Base-by-base conservation (phyloP, 2,329 filamentous ascomycete genomes). In the Pseudovirgaria hyperparasitica region DNA sequence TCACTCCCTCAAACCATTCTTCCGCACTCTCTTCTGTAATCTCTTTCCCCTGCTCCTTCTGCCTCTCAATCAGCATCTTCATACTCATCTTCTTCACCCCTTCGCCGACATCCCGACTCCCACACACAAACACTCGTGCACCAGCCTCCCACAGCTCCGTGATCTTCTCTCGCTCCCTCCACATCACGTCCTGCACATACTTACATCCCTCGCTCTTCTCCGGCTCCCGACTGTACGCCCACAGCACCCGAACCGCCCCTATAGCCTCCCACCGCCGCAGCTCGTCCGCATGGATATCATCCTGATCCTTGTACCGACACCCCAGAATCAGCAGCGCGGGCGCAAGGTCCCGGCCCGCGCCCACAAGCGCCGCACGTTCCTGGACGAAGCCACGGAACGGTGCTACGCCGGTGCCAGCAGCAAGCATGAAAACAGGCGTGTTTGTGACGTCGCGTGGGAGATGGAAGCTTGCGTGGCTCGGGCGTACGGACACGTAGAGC, bases 271-370 rank as follows among this genome's bases (percentile, higher is more conserved):
- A 84, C 5, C 43, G 46, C 9, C 62, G 60, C 4, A 80, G 49
- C 35, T 73, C 66, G 0, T 66, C 62, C 0, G 60, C 52, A 50
- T 81, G 81, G 0, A 81, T 42, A 21, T 71, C 61, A 36, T 81
- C 76, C 9, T 54, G 46, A 0, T 57, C 59, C 1, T 65, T 63
- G 5, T 56, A 45, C 9, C 69, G 66, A 44, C 73, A 79, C 5
- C 76, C 76, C 38, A 70, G 64, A 55, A 77, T 78, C 2, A 81
- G 58, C n/a, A 80, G 35, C 0, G 73, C 71, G 0, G 67, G 69
- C 0, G 70, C 74, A 0, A 80, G 54, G 9, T 41, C 38, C 9
- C 65, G 57, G 2, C 72, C 71, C 1, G 57, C 58, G 4, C 48
- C 50, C 8, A 59, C 44, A 31, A 63, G 54, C 7, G 47, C 43